Evolutionary conservation across 2,329 filamentous ascomycete species (phyloP).

Genomic region (Aspergillus sclerotialis): DNA sequence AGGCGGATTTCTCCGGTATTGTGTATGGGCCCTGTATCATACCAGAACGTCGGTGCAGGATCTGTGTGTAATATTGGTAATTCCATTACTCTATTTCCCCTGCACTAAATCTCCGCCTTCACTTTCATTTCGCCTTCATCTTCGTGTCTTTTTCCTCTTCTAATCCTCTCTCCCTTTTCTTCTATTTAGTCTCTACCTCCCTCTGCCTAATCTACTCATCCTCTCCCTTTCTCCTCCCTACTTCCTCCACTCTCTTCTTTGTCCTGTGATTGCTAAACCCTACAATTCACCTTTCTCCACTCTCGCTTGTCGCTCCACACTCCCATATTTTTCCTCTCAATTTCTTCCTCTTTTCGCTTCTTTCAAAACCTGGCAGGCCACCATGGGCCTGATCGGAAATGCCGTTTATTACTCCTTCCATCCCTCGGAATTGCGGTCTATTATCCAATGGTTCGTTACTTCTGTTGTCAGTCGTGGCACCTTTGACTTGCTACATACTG

Average conservation of each 20-base stretch:
- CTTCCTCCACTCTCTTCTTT: slow-evolving; percentile 1
- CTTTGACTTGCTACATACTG: slow-evolving; percentile 3
- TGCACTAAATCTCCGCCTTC: too few species aligned
- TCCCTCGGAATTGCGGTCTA: slow-evolving; percentile 68
- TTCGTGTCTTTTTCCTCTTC: slow-evolving; percentile 3
- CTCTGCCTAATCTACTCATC: neutral
- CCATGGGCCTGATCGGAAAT: slow-evolving; percentile 40
- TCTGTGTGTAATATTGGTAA: neutral
- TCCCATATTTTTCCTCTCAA: slow-evolving; percentile 8
- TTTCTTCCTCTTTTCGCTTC: neutral
- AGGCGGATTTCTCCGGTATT: neutral
- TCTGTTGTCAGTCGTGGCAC: slow-evolving; percentile 2
- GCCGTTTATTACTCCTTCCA: slow-evolving; percentile 68
- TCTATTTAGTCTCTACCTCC: neutral
- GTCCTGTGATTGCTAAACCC: neutral
- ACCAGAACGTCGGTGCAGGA: too few species aligned
- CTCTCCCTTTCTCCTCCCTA: neutral
- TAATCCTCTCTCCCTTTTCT: slow-evolving; percentile 4
- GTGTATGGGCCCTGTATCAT: neutral
- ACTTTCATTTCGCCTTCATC: slow-evolving; percentile 3
- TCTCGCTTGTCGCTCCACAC: slow-evolving; percentile 9
- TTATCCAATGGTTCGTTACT: slow-evolving; percentile 72
- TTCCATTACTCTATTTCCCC: too few species aligned
- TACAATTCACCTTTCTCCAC: slow-evolving; percentile 8
- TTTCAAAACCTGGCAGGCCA: too few species aligned